Base-by-base conservation (phyloP, 1,284 basidiomycete genomes). In the Anthracocystis setariae region DNA sequence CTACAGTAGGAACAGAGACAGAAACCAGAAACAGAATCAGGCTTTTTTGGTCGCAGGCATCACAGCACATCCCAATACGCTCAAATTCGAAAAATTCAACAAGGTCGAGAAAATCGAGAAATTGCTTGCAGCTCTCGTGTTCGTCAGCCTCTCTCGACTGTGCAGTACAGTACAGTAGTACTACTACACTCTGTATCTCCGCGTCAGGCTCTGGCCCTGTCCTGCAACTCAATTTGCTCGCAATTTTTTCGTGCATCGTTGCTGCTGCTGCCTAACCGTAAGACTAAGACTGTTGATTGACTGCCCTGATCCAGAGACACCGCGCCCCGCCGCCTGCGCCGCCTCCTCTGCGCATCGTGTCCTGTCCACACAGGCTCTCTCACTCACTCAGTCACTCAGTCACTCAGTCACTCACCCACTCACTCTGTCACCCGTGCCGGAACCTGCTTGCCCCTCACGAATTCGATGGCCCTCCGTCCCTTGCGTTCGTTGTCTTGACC, bases 241-340 rank as follows among this genome's bases (percentile, higher is more conserved):
- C 17, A 29, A 29, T 29, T 46, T 39, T 48, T 48, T 48, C 35
- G 33, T 48, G 46, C 46, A 37, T 48, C 46, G 25, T 21, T 9
- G 27, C 48, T 8, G 12, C 24, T 39, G 48, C 39, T 29, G 48
- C 42, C 37, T 35, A 45, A 10, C 32, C 42, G 42, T 37, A 5
- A 17, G 15, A n/a, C 8, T n/a, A 37, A 37, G 12, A 5, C n/a
- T 37, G 35, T 37, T 49, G 21, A 13, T 38, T 42, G 38, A 27
- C 35, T 49, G 35, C 9, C 47, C 18, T 38, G 27, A 8, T 27
- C 23, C 29, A 29, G 29, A 7, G 29, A 29, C 29, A 12, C 29
- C 29, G 29, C 29, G n/a, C n/a, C n/a, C n/a, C n/a, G n/a, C n/a
- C n/a, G n/a, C n/a, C n/a, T n/a, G n/a, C 32, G 32, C 32, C 32